Evolutionary conservation across 441 rosid genomes (phyloP), one percentile per base, ranked within the genome.

Genomic region (Croton setiger): DNA sequence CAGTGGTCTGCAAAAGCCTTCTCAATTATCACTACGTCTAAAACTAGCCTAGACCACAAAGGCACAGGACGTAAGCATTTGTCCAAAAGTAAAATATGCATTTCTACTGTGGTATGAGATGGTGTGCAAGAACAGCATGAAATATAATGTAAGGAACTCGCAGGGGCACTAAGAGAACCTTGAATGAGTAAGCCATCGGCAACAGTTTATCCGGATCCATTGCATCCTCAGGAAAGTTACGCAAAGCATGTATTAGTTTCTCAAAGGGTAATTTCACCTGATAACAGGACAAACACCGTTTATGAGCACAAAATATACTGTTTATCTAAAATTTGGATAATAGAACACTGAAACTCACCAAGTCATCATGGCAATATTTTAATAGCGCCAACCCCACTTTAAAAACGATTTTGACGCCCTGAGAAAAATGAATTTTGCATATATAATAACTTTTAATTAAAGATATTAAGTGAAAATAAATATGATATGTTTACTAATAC

Each of bases 351-450:
- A 54, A 61, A 71, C 83, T 77, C 62, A 93, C 93, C 91, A 91
- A 78, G 70, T 89, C 97, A 72, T 91, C 93, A 71, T 91, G 98
- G 83, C 96, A 82, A 76, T 85, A 84, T 76, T 85, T 91, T 64
- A 94, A 67, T 73, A 94, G 81, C 41, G 97, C 98, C 85, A 94
- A 85, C 62, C 98, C 97, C 21, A 90, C 96, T 81, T 87, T 88
- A 73, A 92, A 94, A 75, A 94, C 93, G 71, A 94, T 88, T 74
- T 82, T 94, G 23, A 93, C 92, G 67, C 98, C 97, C 98, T 93
- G 82, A 63, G 20, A 70, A 41, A 64, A 49, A 70, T 14, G 36
- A 18, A 69, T 27, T 59, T n/a, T n/a, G n/a, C n/a, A n/a, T n/a
- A n/a, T n/a, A n/a, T n/a, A n/a, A n/a, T n/a, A n/a, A n/a, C n/a